These are phyloP conservation scores for Scutellaria minor DNA, from an alignment of 257 asterid genomes.

Conservation along the genomic window DNA sequence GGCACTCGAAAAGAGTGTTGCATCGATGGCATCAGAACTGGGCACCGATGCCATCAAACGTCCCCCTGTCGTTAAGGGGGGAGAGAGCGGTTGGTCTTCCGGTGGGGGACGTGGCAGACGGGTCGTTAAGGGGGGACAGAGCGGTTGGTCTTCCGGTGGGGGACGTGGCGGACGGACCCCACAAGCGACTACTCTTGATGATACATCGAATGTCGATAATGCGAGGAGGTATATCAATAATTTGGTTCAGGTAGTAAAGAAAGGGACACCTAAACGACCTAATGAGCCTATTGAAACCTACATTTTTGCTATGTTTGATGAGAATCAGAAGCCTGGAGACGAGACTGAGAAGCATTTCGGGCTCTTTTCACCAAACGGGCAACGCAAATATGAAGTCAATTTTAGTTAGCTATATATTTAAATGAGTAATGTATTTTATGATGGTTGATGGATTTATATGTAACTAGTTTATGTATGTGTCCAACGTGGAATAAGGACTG, in stretches of 20 bases:
- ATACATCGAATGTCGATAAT: constrained; percentile 3
- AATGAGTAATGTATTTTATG: no score
- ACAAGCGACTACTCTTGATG: not conserved
- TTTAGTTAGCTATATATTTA: constrained; percentile 5
- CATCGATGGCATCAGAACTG: not conserved
- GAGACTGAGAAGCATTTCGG: constrained; percentile 30
- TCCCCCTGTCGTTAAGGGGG: not conserved
- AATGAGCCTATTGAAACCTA: constrained; percentile 31
- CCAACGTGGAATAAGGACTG: no score
- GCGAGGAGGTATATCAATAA: constrained; percentile 30
- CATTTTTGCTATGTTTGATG: constrained; percentile 41
- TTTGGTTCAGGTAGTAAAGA: constrained; percentile 36
- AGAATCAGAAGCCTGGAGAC: constrained; percentile 25
- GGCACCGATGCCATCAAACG: no score
- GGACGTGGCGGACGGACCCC: not conserved
- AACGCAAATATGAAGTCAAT: constrained; percentile 24
- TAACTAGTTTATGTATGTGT: no score
- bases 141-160: constrained; percentile 34
- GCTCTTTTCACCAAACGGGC: constrained; percentile 4
- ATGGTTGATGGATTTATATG: no score
- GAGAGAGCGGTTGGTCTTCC: constrained; percentile 36
- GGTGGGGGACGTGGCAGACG: not conserved
- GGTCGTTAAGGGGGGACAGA: constrained; percentile 25
- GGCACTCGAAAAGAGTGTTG: constrained; percentile 35
- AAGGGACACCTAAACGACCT: constrained; percentile 35